Evolutionary conservation across 2,329 filamentous ascomycete genomes (phyloP).

Genomic region (Colletotrichum karsti): DNA sequence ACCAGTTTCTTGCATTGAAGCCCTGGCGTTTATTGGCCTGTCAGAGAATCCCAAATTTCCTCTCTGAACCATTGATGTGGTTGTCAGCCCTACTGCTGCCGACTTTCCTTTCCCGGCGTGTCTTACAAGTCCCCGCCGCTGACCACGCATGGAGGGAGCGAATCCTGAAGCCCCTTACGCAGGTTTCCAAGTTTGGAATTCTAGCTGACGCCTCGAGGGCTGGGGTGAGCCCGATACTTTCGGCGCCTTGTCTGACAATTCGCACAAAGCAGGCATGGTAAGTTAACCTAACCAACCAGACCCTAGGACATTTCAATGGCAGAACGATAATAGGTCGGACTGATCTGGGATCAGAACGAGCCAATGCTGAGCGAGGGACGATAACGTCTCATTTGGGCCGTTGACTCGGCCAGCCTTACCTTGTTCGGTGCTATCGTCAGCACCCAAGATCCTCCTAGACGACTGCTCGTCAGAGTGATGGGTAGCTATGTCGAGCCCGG

Average conservation of each 20-base stretch:
- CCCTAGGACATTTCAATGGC: background rate
- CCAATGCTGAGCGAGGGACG: background rate
- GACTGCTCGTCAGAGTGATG: background rate
- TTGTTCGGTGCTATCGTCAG: constrained; percentile 15
- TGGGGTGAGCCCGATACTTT: background rate
- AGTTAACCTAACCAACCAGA: background rate
- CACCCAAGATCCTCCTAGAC: background rate
- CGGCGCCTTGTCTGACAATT: background rate
- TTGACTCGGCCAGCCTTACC: background rate
- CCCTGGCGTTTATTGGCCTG: background rate
- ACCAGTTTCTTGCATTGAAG: background rate
- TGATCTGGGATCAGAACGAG: background rate
- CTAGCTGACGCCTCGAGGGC: no score
- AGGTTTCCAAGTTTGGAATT: no score
- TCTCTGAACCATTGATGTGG: no score
- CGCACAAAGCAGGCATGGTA: background rate
- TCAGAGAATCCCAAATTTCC: background rate
- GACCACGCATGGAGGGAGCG: no score
- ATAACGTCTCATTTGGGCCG: background rate
- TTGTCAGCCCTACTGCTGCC: no score
- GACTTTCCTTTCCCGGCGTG: no score
- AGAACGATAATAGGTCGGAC: background rate
- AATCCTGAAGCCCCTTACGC: no score
- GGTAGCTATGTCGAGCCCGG: background rate
- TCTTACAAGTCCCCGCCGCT: no score